Percentiles rank a stretch among this genome's conserved stretches.
Evolutionary conservation across 345 rosid genomes (phyloP).

Genomic region (Brassica nigra): DNA sequence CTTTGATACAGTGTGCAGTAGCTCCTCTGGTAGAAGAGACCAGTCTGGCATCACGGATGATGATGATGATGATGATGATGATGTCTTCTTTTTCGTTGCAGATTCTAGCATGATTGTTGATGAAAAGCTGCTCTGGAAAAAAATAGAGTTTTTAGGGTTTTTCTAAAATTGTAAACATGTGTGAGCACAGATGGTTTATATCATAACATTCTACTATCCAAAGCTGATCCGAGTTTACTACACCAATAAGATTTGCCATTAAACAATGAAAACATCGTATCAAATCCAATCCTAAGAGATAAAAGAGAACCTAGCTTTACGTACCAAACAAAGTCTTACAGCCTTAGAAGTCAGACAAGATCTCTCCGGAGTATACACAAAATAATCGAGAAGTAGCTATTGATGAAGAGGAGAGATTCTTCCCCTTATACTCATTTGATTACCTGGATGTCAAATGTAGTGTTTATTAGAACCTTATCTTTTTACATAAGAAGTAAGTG

Average conservation of each 20-base stretch:
- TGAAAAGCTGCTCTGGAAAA: not conserved
- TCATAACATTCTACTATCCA: not conserved
- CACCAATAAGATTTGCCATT: not conserved
- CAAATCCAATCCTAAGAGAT: not conserved
- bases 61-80: not conserved
- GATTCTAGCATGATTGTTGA: not conserved
- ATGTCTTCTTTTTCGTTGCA: not conserved
- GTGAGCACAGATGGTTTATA: not conserved
- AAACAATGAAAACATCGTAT: not conserved
- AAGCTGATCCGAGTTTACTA: not conserved
- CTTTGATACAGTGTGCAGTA: not conserved
- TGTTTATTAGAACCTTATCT: not conserved
- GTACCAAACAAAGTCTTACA: not conserved
- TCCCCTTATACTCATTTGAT: not conserved
- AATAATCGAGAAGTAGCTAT: not conserved
- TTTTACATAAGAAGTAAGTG: not conserved
- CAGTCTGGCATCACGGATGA: not conserved
- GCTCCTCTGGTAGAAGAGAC: conserved; percentile 19
- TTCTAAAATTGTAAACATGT: not conserved
- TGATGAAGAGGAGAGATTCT: not conserved
- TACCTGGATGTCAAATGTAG: not conserved
- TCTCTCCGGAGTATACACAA: not conserved
- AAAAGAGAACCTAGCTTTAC: not conserved
- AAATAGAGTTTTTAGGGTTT: not conserved
- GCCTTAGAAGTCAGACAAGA: not conserved